Base-by-base conservation (phyloP, 257 asterid species). In the Solanum piurae region DNA sequence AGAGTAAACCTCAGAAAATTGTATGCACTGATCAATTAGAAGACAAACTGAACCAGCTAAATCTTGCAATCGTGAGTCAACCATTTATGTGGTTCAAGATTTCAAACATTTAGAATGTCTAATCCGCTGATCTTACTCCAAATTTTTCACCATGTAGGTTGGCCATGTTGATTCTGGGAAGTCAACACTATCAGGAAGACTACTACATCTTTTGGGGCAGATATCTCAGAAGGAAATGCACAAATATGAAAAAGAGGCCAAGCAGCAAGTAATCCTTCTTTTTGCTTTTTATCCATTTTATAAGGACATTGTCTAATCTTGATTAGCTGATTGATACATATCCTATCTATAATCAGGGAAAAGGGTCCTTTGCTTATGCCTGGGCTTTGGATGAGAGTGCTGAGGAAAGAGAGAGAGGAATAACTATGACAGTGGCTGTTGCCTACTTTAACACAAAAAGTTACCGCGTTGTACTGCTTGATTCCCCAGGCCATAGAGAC, bases 111-210 rank as follows among this genome's bases (percentile, higher is more conserved):
- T 80, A 16, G 38, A 27, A 14, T 46, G 85, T 80, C 29, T 27
- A 16, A 46, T 80, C 13, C 18, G 0, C 40, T 44, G 66, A 79
- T 46, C 27, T 27, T 77, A 42, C n/a, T 44, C 40, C 25, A 29
- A 46, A 80, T 2, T 46, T 80, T 44, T 46, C 10, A 80, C 64
- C 68, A 87, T 85, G 18, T 87, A 97, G 99, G 98, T 97, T 87
- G 99, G 99, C 79, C 99, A 97, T 90, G 99, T 97, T 91, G 99
- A 97, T 93, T 95, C 99, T 83, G 99, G 99, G 83, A 97, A 97
- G 91, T 97, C 99, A 60, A 95, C 99, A 44, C 98, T 97, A 73
- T 97, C 99, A 31, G 99, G 99, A 89, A 95, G 98, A 93, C 87
- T 97, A 92, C 96, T 97, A 66, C 96, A 95, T 87, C 94, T 97